A percentile compares a stretch with the other conserved stretches of the same genome.
phyloP scores from a whole-genome alignment of 352 stramenopile genomes.

The Phytophthora chlamydospora region DNA sequence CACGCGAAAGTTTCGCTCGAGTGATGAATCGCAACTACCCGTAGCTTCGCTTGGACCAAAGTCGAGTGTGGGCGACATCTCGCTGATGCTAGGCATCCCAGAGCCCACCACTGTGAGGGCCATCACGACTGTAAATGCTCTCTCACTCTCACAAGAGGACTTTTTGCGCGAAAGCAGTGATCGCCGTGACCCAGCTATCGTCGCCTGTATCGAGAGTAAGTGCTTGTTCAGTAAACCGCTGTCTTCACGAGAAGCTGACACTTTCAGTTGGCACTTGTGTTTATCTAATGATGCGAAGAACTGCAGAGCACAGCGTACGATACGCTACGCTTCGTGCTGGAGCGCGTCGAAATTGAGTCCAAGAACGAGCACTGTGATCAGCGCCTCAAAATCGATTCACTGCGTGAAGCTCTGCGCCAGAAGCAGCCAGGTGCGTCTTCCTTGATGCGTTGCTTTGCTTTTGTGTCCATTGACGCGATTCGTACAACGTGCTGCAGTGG shows the following conservation, averaged over 20 bases:
- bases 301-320: conserved; percentile 57
- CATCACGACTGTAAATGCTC: conserved; percentile 40
- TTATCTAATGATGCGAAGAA: conserved; percentile 23
- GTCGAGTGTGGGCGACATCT: conserved; percentile 49
- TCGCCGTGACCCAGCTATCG: conserved; percentile 35
- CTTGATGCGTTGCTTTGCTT: neutral
- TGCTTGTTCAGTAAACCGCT: neutral
- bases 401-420: conserved; percentile 29
- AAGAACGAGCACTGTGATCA: conserved; percentile 51
- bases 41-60: conserved; percentile 46
- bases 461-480: neutral
- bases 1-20: conserved; percentile 34
- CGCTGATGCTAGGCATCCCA: conserved; percentile 36
- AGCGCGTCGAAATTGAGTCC: conserved; percentile 55
- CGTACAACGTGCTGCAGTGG: neutral
- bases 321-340: conserved; percentile 56
- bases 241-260: neutral
- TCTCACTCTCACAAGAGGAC: conserved; percentile 43
- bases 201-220: conserved; percentile 33
- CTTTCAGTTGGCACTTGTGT: neutral
- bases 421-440: conserved; percentile 29
- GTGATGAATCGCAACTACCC: conserved; percentile 29
- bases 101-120: conserved; percentile 45
- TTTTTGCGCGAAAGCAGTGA: conserved; percentile 51
- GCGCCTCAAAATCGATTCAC: conserved; percentile 38